A percentile compares a stretch with the other conserved stretches of the same genome.
These are phyloP conservation scores for Phyllosticta capitalensis DNA, from an alignment of 2,329 filamentous ascomycete species.

Conservation along the genomic window DNA sequence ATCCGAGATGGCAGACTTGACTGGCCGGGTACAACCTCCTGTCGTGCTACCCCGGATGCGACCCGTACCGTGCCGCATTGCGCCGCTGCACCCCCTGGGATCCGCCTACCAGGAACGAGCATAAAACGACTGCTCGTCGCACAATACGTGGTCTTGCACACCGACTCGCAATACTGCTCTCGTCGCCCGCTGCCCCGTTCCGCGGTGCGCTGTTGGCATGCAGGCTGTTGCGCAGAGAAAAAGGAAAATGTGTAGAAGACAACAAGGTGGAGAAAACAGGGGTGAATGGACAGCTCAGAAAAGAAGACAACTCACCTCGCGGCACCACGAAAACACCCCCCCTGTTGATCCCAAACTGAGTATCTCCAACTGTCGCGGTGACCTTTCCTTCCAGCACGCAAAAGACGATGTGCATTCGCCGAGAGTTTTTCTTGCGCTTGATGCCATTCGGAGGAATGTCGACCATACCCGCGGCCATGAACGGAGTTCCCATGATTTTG, in stretches of 20 bases:
- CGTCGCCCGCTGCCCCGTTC: conserved; percentile 1
- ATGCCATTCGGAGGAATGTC: conserved; percentile 74
- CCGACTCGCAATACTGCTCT: conserved; percentile 11
- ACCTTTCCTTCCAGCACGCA: conserved; percentile 81
- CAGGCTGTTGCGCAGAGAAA: neutral
- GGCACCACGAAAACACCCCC: conserved; percentile 93
- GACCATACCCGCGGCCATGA: conserved; percentile 83
- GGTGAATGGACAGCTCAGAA: conserved; percentile 4
- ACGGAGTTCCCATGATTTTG: conserved; percentile 69
- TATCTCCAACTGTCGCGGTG: conserved; percentile 65
- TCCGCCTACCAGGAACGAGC: conserved; percentile 14
- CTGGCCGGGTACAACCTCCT: neutral
- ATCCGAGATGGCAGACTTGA: neutral
- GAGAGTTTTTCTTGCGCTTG: conserved; percentile 84
- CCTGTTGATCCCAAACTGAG: conserved; percentile 70
- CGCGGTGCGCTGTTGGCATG: neutral
- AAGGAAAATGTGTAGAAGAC: neutral
- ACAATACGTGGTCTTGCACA: conserved; percentile 16
- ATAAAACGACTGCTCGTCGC: conserved; percentile 23
- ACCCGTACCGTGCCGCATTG: neutral
- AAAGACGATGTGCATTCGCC: conserved; percentile 96
- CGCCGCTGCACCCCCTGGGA: conserved; percentile 2
- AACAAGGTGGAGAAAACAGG: neutral
- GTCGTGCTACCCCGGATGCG: neutral
- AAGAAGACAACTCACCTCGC: conserved; percentile 56